These are phyloP conservation scores for Omphalotus guepiniiformis DNA, from an alignment of 768 basidiomycete genomes.

Conservation along the genomic window DNA sequence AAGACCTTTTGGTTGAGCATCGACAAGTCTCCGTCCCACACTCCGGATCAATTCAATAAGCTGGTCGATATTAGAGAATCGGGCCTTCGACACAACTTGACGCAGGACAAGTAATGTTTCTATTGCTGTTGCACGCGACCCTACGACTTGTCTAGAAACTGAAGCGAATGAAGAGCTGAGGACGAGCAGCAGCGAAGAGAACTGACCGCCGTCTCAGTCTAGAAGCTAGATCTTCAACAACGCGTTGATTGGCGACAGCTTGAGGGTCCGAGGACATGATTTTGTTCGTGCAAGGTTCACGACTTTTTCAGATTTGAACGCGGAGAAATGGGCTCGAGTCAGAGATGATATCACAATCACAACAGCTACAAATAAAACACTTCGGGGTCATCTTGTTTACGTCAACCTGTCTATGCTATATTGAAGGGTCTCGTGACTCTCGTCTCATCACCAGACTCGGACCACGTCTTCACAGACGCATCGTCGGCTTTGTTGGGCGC, in stretches of 20 bases:
- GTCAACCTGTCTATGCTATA: too few relatives aligned
- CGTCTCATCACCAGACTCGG: too few relatives aligned
- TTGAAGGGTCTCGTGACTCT: too few relatives aligned
- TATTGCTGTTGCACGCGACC: slow-evolving; percentile 83
- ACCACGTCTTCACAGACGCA: too few relatives aligned
- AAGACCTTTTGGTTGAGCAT: slow-evolving; percentile 93
- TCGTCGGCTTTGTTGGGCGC: too few relatives aligned
- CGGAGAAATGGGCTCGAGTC: too few relatives aligned
- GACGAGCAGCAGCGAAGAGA: slow-evolving; percentile 2
- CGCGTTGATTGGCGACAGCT: slow-evolving; percentile 42
- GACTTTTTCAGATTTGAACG: too few relatives aligned
- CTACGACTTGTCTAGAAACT: slow-evolving; percentile 74
- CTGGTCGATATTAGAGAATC: slow-evolving; percentile 84
- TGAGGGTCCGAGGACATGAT: slow-evolving; percentile 41
- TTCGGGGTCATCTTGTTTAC: too few relatives aligned
- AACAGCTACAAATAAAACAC: too few relatives aligned
- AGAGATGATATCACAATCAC: too few relatives aligned
- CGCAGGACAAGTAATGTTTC: slow-evolving; percentile 87
- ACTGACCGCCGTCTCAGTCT: slow-evolving; percentile 71
- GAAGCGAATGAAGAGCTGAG: slow-evolving; percentile 15
- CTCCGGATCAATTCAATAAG: slow-evolving; percentile 73
- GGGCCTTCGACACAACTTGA: slow-evolving; percentile 83
- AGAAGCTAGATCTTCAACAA: slow-evolving; percentile 66
- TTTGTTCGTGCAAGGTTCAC: too few relatives aligned
- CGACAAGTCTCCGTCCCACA: slow-evolving; percentile 77